Evolutionary conservation across 2,329 filamentous ascomycete genomes (phyloP).

Genomic region (Colletotrichum lini): DNA sequence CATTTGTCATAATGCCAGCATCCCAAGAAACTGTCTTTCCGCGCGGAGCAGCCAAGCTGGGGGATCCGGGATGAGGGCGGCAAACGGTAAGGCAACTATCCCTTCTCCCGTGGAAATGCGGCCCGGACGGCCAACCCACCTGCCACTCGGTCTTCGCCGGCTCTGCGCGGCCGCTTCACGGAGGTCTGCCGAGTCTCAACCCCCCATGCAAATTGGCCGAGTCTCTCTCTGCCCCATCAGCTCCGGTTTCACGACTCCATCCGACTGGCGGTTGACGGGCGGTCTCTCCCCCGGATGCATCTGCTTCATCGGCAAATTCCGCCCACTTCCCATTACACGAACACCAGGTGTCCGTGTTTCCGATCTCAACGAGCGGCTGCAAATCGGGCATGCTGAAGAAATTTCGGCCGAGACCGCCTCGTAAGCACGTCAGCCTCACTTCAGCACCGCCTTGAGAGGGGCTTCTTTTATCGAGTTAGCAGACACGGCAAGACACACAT

Average conservation of each 20-base stretch:
- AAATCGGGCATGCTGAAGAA: constrained; percentile 1
- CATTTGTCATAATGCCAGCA: not conserved
- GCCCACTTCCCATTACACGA: not conserved
- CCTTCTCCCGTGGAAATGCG: not conserved
- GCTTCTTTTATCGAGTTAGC: not conserved
- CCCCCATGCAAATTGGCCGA: not conserved
- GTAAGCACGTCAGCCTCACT: not conserved
- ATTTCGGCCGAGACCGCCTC: not conserved
- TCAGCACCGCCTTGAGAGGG: not conserved
- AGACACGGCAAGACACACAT: not conserved
- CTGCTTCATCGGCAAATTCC: constrained; percentile 1
- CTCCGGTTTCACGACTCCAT: not conserved
- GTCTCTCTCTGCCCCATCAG: not conserved
- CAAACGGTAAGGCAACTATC: no score
- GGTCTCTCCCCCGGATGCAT: not conserved
- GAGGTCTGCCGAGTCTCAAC: not conserved
- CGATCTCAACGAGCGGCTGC: constrained; percentile 16
- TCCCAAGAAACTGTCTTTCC: not conserved
- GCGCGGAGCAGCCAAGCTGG: not conserved
- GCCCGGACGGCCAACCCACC: not conserved
- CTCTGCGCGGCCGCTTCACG: not conserved
- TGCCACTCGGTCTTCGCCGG: no score
- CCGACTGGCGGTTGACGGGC: not conserved
- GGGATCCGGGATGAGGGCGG: constrained; percentile 1
- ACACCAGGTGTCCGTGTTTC: not conserved